Base-by-base conservation (phyloP, 2,329 filamentous ascomycete species). In the Alternaria sp. region DNA sequence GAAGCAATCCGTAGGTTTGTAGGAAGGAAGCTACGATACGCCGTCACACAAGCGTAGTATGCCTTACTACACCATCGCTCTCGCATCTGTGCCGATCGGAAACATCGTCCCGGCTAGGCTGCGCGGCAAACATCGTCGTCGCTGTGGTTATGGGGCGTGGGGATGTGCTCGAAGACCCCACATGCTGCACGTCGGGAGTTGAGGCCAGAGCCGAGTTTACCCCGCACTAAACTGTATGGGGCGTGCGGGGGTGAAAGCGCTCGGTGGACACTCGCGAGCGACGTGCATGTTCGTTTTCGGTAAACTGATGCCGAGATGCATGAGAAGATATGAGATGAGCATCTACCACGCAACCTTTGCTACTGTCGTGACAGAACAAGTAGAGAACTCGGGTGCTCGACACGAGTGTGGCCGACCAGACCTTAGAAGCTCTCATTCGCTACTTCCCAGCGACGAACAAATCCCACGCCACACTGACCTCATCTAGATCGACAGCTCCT, bases 381-480 rank as follows among this genome's bases (percentile, higher is more conserved):
- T 13, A 23, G 28, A 51, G 17, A 3, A 17, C 36, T 40, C 36
- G 15, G 17, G 12, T 46, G 44, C 44, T 23, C 17, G 11, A 45
- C 9, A 13, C 43, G 19, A 23, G 5, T 32, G n/a, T 51, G 15
- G 8, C 36, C 15, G 5, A 17, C 17, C 11, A 23, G 12, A 12
- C 28, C 28, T 40, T 40, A 10, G 15, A 51, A 36, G 13, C 10
- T 23, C 7, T 17, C 15, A 10, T 32, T 9, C 49, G 28, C 28
- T 36, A 69, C 43, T 61, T 59, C 13, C 67, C 63, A 23, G 61
- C 62, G 15, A 73, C 15, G 40, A 73, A 74, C 45, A 61, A 11
- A 54, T 74, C 66, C 71, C 69, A 74, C 1, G 72, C 71, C 6
- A 21, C 30, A 50, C 65, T 69, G 59, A 73, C 30, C 5, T 56